Evolutionary conservation across 768 basidiomycete species (phyloP).

Genomic region (Termitomyces sp.): DNA sequence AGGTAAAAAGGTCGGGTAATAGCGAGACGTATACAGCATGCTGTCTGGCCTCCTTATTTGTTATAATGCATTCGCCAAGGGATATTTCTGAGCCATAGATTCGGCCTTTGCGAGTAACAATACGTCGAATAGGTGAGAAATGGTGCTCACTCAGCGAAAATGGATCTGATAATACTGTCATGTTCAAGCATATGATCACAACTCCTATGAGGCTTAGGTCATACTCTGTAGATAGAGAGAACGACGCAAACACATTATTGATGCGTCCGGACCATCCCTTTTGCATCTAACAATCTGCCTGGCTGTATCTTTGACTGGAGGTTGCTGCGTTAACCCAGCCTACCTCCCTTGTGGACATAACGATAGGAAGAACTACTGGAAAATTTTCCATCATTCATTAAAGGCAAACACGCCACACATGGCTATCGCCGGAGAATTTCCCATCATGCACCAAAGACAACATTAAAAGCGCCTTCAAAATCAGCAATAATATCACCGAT

Average conservation of each 20-base stretch:
- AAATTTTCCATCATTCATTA: neutral
- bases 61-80: too few species aligned
- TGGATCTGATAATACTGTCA: neutral
- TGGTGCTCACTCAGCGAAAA: neutral
- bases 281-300: neutral
- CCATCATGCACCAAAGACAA: neutral
- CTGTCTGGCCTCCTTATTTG: too few species aligned
- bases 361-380: too few species aligned
- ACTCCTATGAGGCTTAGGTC: neutral
- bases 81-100: too few species aligned
- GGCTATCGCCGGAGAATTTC: neutral
- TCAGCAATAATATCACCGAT: slow-evolving; percentile 2
- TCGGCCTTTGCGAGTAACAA: neutral
- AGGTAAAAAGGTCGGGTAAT: too few species aligned
- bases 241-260: too few species aligned
- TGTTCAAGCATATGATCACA: neutral
- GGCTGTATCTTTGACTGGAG: neutral
- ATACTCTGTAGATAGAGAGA: too few species aligned
- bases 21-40: too few species aligned
- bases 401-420: neutral
- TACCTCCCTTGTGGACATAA: neutral
- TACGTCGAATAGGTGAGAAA: neutral
- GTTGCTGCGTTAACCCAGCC: neutral
- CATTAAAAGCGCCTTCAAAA: neutral
- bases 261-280: too few species aligned